Percentiles rank a stretch among this genome's conserved stretches.
Evolutionary conservation across 176 grass and related monocot genomes (phyloP).

Genomic region (Dactylis glomerata): DNA sequence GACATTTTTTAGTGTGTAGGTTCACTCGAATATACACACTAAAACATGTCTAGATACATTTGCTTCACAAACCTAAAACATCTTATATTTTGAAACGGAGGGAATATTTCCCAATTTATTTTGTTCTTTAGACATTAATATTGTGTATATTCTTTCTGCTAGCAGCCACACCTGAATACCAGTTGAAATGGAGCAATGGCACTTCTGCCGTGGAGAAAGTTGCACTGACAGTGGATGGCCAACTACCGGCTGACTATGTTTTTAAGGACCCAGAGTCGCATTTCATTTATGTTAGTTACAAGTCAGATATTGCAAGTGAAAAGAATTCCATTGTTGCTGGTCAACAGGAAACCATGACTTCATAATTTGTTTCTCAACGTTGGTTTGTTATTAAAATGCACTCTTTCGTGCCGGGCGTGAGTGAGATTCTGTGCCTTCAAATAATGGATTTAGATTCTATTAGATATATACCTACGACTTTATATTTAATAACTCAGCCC

Average conservation of each 20-base stretch:
- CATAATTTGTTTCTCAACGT: background rate
- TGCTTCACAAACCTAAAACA: no score
- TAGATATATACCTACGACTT: no score
- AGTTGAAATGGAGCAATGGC: conserved; percentile 34
- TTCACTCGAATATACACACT: no score
- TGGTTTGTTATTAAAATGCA: background rate
- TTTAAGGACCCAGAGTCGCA: conserved; percentile 81
- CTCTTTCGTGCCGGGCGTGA: background rate
- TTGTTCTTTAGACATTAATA: conserved; percentile 1
- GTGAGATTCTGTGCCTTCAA: no score
- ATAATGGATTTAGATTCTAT: no score
- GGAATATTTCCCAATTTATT: background rate
- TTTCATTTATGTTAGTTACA: conserved; percentile 80
- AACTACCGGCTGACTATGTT: conserved; percentile 66
- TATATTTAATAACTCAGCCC: no score
- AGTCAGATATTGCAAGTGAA: conserved; percentile 22
- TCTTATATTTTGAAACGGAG: no score
- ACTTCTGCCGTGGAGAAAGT: conserved; percentile 55
- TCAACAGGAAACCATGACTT: background rate
- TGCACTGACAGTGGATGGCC: conserved; percentile 49
- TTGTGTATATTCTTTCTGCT: conserved; percentile 18
- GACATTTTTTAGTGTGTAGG: no score
- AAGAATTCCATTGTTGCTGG: background rate
- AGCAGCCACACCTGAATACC: conserved; percentile 52
- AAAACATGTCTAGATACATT: no score